Conservation (phyloP, 108 stramenopile genomes). For the Fragilaria radians region DNA sequence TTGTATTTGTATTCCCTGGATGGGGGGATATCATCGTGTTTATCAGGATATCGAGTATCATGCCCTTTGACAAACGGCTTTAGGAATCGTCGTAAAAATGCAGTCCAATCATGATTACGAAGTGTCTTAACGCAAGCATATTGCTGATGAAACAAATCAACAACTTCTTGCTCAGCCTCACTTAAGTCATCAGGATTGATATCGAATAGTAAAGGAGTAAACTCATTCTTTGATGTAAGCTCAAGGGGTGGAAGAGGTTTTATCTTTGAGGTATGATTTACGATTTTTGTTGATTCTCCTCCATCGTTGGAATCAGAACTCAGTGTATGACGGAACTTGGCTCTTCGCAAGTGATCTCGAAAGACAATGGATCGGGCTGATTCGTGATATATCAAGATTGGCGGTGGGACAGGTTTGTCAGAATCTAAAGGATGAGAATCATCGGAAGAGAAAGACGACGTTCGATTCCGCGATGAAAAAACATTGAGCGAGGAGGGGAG, state of each 20-base stretch:
- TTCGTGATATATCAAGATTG: slow-evolving; percentile 74
- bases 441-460: slow-evolving; percentile 4
- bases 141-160: slow-evolving; percentile 44
- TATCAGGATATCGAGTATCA: background rate
- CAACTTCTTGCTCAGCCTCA: slow-evolving; percentile 61
- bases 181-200: slow-evolving; percentile 23
- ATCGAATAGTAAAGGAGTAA: slow-evolving; percentile 13
- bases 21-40: slow-evolving; percentile 1
- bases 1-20: slow-evolving; percentile 50
- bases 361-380: slow-evolving; percentile 82
- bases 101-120: slow-evolving; percentile 72
- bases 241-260: slow-evolving; percentile 60
- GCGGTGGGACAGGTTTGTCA: slow-evolving; percentile 8
- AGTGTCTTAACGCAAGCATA: slow-evolving; percentile 75
- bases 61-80: slow-evolving; percentile 10
- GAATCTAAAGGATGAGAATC: slow-evolving; percentile 1
- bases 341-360: slow-evolving; percentile 73
- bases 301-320: slow-evolving; percentile 11
- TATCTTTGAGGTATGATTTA: slow-evolving; percentile 59
- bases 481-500: background rate
- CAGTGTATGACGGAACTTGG: slow-evolving; percentile 16
- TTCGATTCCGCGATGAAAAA: background rate
- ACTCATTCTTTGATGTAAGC: slow-evolving; percentile 50
- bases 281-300: background rate
- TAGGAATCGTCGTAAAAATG: slow-evolving; percentile 64